Evolutionary conservation across 345 rosid species (phyloP).

Genomic region (Ceriops decandra): DNA sequence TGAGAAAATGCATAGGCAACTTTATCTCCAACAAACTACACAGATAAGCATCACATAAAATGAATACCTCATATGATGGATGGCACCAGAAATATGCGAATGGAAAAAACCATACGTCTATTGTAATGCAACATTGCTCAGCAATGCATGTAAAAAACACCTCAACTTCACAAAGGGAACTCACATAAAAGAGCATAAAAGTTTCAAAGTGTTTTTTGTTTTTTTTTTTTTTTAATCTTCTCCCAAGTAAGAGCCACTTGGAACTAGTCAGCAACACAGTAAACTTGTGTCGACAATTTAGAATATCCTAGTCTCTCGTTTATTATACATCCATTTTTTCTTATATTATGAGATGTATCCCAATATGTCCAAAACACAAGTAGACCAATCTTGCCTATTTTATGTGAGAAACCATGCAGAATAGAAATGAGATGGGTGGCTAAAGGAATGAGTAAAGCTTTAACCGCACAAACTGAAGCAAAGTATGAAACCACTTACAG

Average conservation of each 20-base stretch:
- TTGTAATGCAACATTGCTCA: constrained; percentile 1
- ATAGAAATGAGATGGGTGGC: not conserved
- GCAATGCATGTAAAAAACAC: constrained; percentile 30
- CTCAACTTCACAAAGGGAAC: not conserved
- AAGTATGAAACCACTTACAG: too few relatives aligned
- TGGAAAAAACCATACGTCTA: not conserved
- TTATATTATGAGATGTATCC: not conserved
- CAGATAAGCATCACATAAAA: not conserved
- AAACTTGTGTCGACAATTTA: not conserved
- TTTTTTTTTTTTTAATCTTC: not conserved
- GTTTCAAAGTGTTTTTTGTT: not conserved
- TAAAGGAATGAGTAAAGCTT: not conserved
- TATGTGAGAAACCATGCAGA: not conserved
- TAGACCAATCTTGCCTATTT: not conserved
- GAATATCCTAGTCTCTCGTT: not conserved
- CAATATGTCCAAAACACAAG: not conserved
- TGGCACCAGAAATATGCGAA: not conserved
- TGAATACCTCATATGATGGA: not conserved
- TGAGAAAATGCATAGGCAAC: constrained; percentile 54
- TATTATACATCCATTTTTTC: not conserved
- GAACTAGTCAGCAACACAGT: not conserved
- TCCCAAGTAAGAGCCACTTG: not conserved
- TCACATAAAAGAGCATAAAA: not conserved
- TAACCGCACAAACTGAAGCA: too few relatives aligned
- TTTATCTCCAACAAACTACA: constrained; percentile 65